Evolutionary conservation across 106 monocot species (phyloP).

Genomic region (Triglochin maritima): DNA sequence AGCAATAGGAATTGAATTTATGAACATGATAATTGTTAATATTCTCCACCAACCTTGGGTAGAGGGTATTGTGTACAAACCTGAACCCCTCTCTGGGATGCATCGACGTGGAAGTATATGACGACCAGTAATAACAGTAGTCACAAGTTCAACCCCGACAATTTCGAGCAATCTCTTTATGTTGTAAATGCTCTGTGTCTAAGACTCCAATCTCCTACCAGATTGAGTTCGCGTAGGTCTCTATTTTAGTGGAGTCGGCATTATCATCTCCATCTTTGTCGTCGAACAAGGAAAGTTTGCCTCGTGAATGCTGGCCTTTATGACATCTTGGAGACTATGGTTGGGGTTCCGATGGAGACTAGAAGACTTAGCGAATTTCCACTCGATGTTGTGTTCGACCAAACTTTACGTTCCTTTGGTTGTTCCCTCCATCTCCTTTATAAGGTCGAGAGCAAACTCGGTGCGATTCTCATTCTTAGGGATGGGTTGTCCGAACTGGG

Average conservation of each 20-base stretch:
- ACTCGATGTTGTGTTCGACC: conserved; percentile 43
- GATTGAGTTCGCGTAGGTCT: conserved; percentile 59
- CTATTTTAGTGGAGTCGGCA: conserved; percentile 10
- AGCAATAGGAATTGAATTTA: too few species aligned
- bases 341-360: conserved; percentile 8
- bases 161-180: conserved; percentile 36
- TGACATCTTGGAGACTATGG: conserved; percentile 48
- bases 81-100: conserved; percentile 63
- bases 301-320: conserved; percentile 78
- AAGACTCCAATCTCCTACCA: conserved; percentile 45
- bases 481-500: conserved; percentile 62
- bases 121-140: conserved; percentile 87
- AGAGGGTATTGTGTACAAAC: too few species aligned
- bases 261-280: conserved; percentile 23
- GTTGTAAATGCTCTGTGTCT: conserved; percentile 34
- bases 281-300: conserved; percentile 59
- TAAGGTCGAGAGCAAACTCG: conserved; percentile 30
- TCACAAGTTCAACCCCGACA: conserved; percentile 59
- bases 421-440: conserved; percentile 50
- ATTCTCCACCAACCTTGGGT: too few species aligned
- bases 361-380: conserved; percentile 18
- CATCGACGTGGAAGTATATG: conserved; percentile 77
- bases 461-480: conserved; percentile 41
- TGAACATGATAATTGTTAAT: too few species aligned
- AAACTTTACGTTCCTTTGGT: conserved; percentile 26